A percentile compares a stretch with the other conserved stretches of the same genome.
Conservation (phyloP, 331 rosid species). For the Prunus yedoensis region DNA sequence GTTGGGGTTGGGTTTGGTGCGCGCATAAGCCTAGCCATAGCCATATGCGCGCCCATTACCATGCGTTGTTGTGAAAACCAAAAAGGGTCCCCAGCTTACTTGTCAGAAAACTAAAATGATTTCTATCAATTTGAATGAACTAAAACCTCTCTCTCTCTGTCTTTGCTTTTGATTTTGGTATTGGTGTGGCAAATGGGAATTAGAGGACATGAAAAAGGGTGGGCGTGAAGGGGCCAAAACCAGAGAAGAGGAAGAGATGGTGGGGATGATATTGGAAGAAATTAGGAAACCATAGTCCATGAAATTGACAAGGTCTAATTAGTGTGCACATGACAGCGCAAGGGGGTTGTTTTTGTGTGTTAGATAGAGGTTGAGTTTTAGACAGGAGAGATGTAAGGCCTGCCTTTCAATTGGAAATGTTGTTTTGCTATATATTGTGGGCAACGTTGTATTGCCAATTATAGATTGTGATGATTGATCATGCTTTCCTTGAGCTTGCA, state of each 20-base stretch:
- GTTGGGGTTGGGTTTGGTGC: conserved; percentile 49
- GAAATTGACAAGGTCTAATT: conserved; percentile 14
- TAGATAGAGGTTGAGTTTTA: conserved; percentile 31
- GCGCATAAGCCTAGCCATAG: conserved; percentile 65
- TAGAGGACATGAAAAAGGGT: neutral
- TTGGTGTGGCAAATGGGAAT: neutral
- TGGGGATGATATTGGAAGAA: conserved; percentile 12
- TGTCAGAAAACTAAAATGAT: neutral
- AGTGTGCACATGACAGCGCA: conserved; percentile 17
- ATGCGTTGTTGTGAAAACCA: neutral
- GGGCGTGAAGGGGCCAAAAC: conserved; percentile 10
- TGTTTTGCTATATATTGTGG: conserved; percentile 18
- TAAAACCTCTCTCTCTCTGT: neutral
- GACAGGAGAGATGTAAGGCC: conserved; percentile 46
- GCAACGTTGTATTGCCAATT: conserved; percentile 2
- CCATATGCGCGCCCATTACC: conserved; percentile 83
- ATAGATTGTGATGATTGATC: conserved; percentile 1
- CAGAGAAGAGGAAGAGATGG: conserved; percentile 1
- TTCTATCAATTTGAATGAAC: neutral
- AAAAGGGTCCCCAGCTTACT: neutral
- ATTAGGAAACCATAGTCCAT: conserved; percentile 13
- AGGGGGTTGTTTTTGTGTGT: conserved; percentile 26
- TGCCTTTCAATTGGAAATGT: conserved; percentile 35
- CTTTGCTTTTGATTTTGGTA: neutral
- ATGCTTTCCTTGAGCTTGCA: neutral